Evolutionary conservation across 2,329 filamentous ascomycete species (phyloP), one percentile per base, ranked within the genome.

Genomic region (Diaporthe aspalathi): DNA sequence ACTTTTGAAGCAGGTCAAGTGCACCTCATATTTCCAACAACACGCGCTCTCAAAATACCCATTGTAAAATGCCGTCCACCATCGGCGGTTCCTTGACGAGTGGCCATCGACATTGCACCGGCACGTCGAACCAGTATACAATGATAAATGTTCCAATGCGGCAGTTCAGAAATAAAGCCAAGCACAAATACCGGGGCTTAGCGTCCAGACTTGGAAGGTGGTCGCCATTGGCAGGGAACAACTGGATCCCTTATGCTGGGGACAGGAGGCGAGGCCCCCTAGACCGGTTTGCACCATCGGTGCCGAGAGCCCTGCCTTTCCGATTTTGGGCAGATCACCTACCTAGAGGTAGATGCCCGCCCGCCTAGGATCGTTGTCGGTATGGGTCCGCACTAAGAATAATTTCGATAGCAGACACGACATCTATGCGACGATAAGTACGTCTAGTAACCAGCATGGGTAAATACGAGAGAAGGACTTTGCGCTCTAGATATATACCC

Each of bases 181-280:
- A 63, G 60, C 60, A 20, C 60, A 27, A 63, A 63, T 49, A 38
- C 43, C 60, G 43, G 60, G 35, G 60, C 60, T 63, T 63, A 63
- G 60, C 60, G 43, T 24, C 60, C 60, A 63, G 60, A 47, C 43
- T 35, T 27, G 60, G 60, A 63, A 63, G 60, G 60, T 63, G 43
- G 60, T 63, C 49, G 60, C 12, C 22, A 38, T 4, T 24, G 60
- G 32, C 27, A 63, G 60, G 60, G 60, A 49, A 27, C 43, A 63
- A 49, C 5, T 49, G 60, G 11, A 63, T 49, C 20, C 27, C 24
- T 32, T 27, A 45, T 14, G 11, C 22, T 35, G 20, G 43, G 40
- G 3, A 45, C 8, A 27, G 17, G 22, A 45, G 47, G 40, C 38
- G 40, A 32, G 9, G 2, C 17, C 40, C 12, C 56, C 57, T 20